phyloP scores from a whole-genome alignment of 495 filamentous ascomycete genomes.

The Neurospora hispaniola region DNA sequence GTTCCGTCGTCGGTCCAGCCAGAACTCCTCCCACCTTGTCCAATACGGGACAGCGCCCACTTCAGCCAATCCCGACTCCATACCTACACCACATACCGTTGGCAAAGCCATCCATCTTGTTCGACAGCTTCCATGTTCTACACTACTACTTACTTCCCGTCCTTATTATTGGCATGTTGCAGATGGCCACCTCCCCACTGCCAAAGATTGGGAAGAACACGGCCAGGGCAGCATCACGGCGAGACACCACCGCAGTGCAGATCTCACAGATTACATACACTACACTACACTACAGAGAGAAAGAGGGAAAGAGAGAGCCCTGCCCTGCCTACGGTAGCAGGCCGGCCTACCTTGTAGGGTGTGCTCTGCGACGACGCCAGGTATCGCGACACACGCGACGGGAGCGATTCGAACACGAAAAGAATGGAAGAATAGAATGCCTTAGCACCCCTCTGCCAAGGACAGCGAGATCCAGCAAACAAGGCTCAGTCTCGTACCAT shows the following conservation, averaged over 20 bases:
- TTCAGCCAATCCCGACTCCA: not conserved
- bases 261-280: not conserved
- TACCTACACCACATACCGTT: not conserved
- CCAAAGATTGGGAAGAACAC: not conserved
- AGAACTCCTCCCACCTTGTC: not conserved
- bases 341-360: not conserved
- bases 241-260: not conserved
- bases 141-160: not conserved
- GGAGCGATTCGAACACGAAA: not conserved
- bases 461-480: not conserved
- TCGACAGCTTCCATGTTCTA: not conserved
- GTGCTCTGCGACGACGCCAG: not conserved
- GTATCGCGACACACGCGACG: not conserved
- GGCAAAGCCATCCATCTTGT: not conserved
- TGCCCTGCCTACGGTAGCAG: no score
- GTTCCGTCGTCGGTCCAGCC: not conserved
- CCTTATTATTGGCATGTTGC: not conserved
- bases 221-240: not conserved
- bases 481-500: not conserved
- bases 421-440: not conserved
- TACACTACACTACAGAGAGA: not conserved
- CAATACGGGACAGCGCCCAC: not conserved
- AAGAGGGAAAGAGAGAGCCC: not conserved
- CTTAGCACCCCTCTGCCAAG: not conserved
- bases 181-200: not conserved